Evolutionary conservation across 306 rosid species (phyloP), one percentile per base, ranked within the genome.

Genomic region (Cicer yamashitae): DNA sequence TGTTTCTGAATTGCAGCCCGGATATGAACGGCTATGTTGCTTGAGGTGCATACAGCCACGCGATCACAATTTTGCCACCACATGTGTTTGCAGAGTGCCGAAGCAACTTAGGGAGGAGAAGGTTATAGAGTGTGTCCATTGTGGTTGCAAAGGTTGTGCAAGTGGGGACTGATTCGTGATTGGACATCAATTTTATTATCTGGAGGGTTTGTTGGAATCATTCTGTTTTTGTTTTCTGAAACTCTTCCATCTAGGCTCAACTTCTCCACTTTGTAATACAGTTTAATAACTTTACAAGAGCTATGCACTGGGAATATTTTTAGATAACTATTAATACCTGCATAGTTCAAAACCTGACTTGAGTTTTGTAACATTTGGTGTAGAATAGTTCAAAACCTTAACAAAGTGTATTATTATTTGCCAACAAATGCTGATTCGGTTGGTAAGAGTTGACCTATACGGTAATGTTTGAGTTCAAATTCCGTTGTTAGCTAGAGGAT

Each of bases 11-110:
- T 58, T 87, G 87, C 88, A 89, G 97, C 93, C 96, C 52, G 97
- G 98, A 20, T 93, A 93, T 80, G 98, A 93, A 63, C 94, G 92
- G 18, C 82, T 93, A 20, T 93, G 97, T 66, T 93, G 98, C 88
- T 70, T 93, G 70, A 82, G 93, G 75, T 93, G 98, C 91, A 93
- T 93, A 44, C 97, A 91, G 78, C 93, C 98, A 5, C 89, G 98
- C 20, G 91, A 93, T 81, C 97, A 93, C 83, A 93, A 93, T 81
- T 93, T 87, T 78, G 93, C 91, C 11, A 93, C 97, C 8, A 91
- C 98, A 3, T 93, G 96, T 1, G 93, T 91, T 56, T 93, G 97
- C 70, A 91, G 98, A 57, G 98, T 93, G 41, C 98, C 98, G 10
- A 88, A 89, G 84, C 88, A 93, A 62, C 82, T 91, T 8, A 87